A percentile compares a stretch with the other conserved stretches of the same genome.
Evolutionary conservation across 1,284 basidiomycete species (phyloP).

Genomic region (Pseudozyma thailandica): DNA sequence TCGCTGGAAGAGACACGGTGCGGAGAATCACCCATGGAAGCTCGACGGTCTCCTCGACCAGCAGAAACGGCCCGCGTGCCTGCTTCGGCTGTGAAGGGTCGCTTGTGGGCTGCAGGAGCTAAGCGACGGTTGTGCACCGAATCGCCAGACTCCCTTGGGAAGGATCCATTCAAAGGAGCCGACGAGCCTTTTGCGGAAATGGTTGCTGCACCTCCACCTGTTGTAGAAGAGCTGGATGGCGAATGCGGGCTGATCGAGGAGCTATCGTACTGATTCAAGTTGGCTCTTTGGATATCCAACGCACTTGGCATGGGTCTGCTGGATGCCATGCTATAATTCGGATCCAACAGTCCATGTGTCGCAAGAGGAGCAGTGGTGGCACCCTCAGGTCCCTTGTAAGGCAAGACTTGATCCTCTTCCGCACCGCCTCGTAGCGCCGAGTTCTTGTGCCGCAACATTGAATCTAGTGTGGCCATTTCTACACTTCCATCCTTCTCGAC

Average conservation of each 20-base stretch:
- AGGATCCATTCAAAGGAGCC: slow-evolving; percentile 28
- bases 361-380: slow-evolving; percentile 7
- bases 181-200: slow-evolving; percentile 20
- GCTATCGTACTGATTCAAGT: slow-evolving; percentile 12
- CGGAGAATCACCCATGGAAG: slow-evolving; percentile 21
- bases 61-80: neutral
- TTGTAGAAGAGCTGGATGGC: slow-evolving; percentile 20
- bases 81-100: slow-evolving; percentile 23
- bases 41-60: slow-evolving; percentile 7
- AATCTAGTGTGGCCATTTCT: slow-evolving; percentile 23
- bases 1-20: slow-evolving; percentile 1
- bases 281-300: slow-evolving; percentile 30
- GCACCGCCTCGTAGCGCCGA: neutral
- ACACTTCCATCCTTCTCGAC: slow-evolving; percentile 34
- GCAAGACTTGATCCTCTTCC: neutral
- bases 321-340: slow-evolving; percentile 37
- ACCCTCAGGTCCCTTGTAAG: too few relatives aligned
- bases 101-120: slow-evolving; percentile 2
- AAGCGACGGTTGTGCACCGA: slow-evolving; percentile 5
- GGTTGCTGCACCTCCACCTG: slow-evolving; percentile 7
- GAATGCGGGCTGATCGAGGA: slow-evolving; percentile 26
- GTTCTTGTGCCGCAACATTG: slow-evolving; percentile 6
- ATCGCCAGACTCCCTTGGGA: slow-evolving; percentile 18
- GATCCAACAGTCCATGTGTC: slow-evolving; percentile 25
- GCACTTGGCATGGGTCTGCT: slow-evolving; percentile 15